Evolutionary conservation across 2,329 filamentous ascomycete genomes (phyloP).

Genomic region (Ophiostoma ips): DNA sequence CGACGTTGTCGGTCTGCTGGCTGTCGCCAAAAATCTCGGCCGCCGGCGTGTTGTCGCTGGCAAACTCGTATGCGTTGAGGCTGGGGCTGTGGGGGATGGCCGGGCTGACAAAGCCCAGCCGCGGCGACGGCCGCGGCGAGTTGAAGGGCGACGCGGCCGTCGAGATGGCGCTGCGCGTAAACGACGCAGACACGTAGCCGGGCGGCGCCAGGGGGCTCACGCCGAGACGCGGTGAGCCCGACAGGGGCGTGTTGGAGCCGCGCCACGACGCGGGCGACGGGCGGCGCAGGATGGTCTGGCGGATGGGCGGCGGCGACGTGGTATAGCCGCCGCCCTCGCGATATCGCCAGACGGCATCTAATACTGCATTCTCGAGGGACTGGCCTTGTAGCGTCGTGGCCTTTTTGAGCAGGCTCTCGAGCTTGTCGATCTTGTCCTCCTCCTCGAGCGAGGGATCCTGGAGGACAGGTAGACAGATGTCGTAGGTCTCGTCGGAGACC

Average conservation of each 20-base stretch:
- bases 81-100: constrained; percentile 87
- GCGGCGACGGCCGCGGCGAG: constrained; percentile 82
- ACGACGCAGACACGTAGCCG: constrained; percentile 66
- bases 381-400: constrained; percentile 63
- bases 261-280: constrained; percentile 93
- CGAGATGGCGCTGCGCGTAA: constrained; percentile 56
- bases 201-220: constrained; percentile 75
- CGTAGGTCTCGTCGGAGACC: constrained; percentile 87
- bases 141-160: constrained; percentile 79
- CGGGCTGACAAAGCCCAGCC: constrained; percentile 78
- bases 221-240: constrained; percentile 66
- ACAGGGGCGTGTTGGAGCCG: constrained; percentile 63
- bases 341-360: constrained; percentile 83
- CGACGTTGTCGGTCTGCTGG: constrained; percentile 84
- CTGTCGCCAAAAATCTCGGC: constrained; percentile 77
- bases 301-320: constrained; percentile 69
- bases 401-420: constrained; percentile 72
- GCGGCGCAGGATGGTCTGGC: constrained; percentile 78
- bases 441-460: constrained; percentile 73
- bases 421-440: constrained; percentile 85
- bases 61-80: constrained; percentile 89
- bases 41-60: constrained; percentile 64
- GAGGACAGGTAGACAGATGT: constrained; percentile 78
- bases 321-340: constrained; percentile 50
- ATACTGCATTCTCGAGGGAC: constrained; percentile 73